These are phyloP conservation scores for Pilaira anomala DNA, from an alignment of 192 early-diverging fungal species.

Conservation along the genomic window DNA sequence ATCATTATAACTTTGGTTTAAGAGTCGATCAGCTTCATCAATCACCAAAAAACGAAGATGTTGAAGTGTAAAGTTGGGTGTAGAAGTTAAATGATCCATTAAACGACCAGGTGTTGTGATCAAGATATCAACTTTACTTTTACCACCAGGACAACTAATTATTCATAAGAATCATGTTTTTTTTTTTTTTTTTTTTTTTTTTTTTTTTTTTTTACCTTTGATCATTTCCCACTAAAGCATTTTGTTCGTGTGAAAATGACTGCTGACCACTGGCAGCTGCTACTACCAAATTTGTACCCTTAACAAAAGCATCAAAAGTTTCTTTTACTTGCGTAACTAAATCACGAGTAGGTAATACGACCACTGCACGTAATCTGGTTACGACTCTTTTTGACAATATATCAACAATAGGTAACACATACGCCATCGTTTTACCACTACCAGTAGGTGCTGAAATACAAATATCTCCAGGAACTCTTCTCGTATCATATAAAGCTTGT, in stretches of 20 bases:
- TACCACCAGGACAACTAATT: conserved; percentile 49
- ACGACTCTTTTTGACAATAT: conserved; percentile 71
- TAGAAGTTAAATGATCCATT: conserved; percentile 85
- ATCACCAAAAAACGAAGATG: conserved; percentile 90
- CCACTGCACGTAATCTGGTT: conserved; percentile 78
- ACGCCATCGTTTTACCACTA: conserved; percentile 94
- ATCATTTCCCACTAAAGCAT: conserved; percentile 38
- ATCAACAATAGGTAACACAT: conserved; percentile 91
- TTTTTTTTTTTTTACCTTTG: conserved; percentile 9
- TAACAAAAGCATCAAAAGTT: conserved; percentile 72
- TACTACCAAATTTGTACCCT: conserved; percentile 75
- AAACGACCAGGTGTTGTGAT: conserved; percentile 95
- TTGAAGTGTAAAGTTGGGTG: conserved; percentile 83
- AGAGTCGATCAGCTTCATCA: conserved; percentile 94
- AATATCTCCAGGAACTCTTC: conserved; percentile 80
- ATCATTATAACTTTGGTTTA: conserved; percentile 90
- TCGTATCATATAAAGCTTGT: conserved; percentile 59
- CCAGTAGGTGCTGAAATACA: conserved; percentile 96
- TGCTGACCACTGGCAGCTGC: conserved; percentile 75
- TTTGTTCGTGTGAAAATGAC: conserved; percentile 73
- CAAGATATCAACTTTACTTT: conserved; percentile 79
- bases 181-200: no score
- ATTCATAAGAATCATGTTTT: neutral
- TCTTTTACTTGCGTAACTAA: conserved; percentile 86
- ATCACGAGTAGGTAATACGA: conserved; percentile 93